phyloP scores from a whole-genome alignment of 345 rosid species.

The Limnanthes douglasii region DNA sequence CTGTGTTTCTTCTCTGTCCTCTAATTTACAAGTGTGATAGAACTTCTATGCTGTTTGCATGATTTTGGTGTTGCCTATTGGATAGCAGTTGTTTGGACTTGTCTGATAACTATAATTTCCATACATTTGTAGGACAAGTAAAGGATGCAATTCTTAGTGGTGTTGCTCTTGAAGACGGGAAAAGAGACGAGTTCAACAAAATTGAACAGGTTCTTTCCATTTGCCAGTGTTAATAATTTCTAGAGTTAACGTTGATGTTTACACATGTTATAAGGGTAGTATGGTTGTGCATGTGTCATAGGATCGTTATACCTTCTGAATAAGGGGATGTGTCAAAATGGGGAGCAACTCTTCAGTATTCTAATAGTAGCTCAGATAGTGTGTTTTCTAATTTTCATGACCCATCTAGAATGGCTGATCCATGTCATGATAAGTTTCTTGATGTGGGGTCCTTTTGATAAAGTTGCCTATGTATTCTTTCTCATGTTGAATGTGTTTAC shows the following conservation, averaged over 20 bases:
- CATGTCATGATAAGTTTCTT: too few relatives aligned
- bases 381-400: too few relatives aligned
- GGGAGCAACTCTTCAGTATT: too few relatives aligned
- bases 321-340: too few relatives aligned
- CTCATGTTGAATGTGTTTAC: too few relatives aligned
- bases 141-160: slow-evolving; percentile 87
- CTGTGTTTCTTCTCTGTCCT: not conserved
- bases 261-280: not conserved
- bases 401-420: too few relatives aligned
- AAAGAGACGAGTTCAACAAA: slow-evolving; percentile 74
- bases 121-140: slow-evolving; percentile 34
- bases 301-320: too few relatives aligned
- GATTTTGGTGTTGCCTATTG: not conserved
- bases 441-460: too few relatives aligned
- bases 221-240: slow-evolving; percentile 3
- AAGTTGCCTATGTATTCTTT: too few relatives aligned
- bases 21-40: not conserved
- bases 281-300: not conserved
- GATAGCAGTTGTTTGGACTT: slow-evolving; percentile 3
- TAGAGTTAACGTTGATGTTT: too few relatives aligned
- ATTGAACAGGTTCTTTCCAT: slow-evolving; percentile 64
- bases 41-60: not conserved
- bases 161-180: slow-evolving; percentile 77
- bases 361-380: too few relatives aligned
- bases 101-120: slow-evolving; percentile 7